phyloP scores from a whole-genome alignment of 441 rosid genomes.

The Erysimum pusillum region DNA sequence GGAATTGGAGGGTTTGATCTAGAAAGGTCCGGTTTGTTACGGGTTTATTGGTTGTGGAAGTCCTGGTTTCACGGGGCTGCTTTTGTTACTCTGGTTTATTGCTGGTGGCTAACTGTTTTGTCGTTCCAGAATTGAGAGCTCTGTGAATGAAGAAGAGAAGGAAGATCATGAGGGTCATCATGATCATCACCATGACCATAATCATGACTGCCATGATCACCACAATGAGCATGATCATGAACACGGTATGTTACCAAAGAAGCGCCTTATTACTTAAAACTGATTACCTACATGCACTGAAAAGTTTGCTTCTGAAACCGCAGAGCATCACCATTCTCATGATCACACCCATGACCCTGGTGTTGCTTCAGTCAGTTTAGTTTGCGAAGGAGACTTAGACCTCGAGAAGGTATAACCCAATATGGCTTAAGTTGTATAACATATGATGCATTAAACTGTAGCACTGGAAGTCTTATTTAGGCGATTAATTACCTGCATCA shows the following conservation, averaged over 20 bases:
- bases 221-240: conserved; percentile 51
- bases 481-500: conserved; percentile 29
- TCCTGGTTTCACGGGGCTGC: neutral
- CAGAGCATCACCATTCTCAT: conserved; percentile 84
- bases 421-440: conserved; percentile 14
- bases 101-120: conserved; percentile 15
- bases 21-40: conserved; percentile 67
- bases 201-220: conserved; percentile 50
- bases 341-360: conserved; percentile 96
- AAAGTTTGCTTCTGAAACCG: conserved; percentile 25
- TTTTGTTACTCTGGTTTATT: conserved; percentile 17
- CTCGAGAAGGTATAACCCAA: conserved; percentile 80
- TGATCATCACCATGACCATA: conserved; percentile 56
- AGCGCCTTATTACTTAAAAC: conserved; percentile 8
- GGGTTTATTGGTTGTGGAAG: neutral
- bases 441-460: conserved; percentile 4
- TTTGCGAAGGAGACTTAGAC: conserved; percentile 90
- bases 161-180: conserved; percentile 59
- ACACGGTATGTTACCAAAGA: conserved; percentile 37
- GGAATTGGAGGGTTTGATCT: conserved; percentile 98
- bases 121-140: conserved; percentile 78
- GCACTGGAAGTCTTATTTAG: conserved; percentile 8
- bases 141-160: conserved; percentile 65
- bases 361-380: conserved; percentile 89
- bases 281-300: conserved; percentile 15